phyloP scores from a whole-genome alignment of 2,329 filamentous ascomycete genomes.

The Colletotrichum limetticola region DNA sequence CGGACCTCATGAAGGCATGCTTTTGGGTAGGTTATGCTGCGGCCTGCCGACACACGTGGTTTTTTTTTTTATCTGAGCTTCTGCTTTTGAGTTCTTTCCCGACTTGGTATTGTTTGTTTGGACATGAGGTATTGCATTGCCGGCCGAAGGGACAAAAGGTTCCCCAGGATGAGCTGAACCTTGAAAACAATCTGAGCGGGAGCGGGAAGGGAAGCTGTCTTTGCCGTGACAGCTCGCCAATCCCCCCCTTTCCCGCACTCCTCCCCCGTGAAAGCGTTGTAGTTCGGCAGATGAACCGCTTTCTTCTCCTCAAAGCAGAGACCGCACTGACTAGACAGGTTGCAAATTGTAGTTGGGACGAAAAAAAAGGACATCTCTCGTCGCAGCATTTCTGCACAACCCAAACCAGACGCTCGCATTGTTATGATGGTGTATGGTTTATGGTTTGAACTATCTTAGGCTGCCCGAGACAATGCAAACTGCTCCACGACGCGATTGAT shows the following conservation, averaged over 20 bases:
- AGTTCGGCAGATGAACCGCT: no score
- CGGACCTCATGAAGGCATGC: not conserved
- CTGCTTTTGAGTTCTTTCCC: not conserved
- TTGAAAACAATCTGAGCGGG: not conserved
- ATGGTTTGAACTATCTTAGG: no score
- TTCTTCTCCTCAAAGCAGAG: not conserved
- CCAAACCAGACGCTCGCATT: not conserved
- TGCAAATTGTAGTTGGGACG: no score
- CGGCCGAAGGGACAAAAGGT: not conserved
- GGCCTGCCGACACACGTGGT: no score
- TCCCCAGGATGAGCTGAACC: not conserved
- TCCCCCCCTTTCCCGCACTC: no score
- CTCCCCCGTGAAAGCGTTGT: no score
- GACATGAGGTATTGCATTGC: not conserved
- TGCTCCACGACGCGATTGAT: constrained; percentile 55
- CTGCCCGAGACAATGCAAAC: constrained; percentile 50
- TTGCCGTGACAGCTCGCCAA: not conserved
- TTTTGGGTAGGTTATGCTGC: not conserved
- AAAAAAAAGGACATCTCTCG: no score
- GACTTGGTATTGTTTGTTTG: not conserved
- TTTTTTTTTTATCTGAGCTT: not conserved
- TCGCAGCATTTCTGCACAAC: not conserved
- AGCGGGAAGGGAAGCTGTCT: no score
- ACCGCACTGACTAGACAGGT: not conserved
- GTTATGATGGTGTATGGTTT: not conserved